A percentile compares a stretch with the other conserved stretches of the same genome.
phyloP scores from a whole-genome alignment of 1,139 yeast genomes.

The Yamadazyma atlantica region DNA sequence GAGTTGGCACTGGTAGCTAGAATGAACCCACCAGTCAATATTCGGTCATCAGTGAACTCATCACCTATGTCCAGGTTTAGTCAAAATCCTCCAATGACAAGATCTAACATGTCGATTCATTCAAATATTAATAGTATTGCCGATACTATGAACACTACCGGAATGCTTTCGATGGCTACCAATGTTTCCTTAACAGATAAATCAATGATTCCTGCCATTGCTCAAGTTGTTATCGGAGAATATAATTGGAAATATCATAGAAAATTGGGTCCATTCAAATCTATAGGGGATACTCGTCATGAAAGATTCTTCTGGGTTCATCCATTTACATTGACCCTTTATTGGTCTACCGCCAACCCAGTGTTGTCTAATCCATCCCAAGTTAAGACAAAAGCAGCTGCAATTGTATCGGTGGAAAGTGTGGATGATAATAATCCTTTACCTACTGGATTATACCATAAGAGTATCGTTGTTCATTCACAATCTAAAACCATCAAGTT shows the following conservation, averaged over 20 bases:
- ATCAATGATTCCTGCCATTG: slow-evolving; percentile 80
- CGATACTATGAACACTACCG: slow-evolving; percentile 35
- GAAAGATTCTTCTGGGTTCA: slow-evolving; percentile 96
- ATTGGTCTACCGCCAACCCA: slow-evolving; percentile 88
- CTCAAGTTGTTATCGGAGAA: slow-evolving; percentile 94
- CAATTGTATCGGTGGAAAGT: slow-evolving; percentile 76
- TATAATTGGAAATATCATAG: slow-evolving; percentile 84
- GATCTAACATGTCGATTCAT: slow-evolving; percentile 34
- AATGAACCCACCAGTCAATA: slow-evolving; percentile 17
- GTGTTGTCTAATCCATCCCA: slow-evolving; percentile 67
- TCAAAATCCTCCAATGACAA: slow-evolving; percentile 19
- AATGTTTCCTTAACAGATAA: slow-evolving; percentile 70
- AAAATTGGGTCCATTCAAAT: slow-evolving; percentile 69
- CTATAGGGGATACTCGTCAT: slow-evolving; percentile 79
- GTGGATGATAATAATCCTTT: slow-evolving; percentile 84
- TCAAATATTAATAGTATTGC: slow-evolving; percentile 23
- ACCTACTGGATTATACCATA: slow-evolving; percentile 87
- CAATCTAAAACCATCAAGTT: slow-evolving; percentile 68
- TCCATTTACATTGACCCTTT: slow-evolving; percentile 86
- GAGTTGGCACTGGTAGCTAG: slow-evolving; percentile 17
- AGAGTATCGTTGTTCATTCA: slow-evolving; percentile 76
- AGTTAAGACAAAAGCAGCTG: slow-evolving; percentile 73
- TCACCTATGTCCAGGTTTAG: slow-evolving; percentile 8
- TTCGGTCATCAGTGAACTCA: slow-evolving; percentile 6
- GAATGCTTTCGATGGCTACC: slow-evolving; percentile 59